Evolutionary conservation across 2,329 filamentous ascomycete genomes (phyloP).

Genomic region (Karstenula rhodostoma): DNA sequence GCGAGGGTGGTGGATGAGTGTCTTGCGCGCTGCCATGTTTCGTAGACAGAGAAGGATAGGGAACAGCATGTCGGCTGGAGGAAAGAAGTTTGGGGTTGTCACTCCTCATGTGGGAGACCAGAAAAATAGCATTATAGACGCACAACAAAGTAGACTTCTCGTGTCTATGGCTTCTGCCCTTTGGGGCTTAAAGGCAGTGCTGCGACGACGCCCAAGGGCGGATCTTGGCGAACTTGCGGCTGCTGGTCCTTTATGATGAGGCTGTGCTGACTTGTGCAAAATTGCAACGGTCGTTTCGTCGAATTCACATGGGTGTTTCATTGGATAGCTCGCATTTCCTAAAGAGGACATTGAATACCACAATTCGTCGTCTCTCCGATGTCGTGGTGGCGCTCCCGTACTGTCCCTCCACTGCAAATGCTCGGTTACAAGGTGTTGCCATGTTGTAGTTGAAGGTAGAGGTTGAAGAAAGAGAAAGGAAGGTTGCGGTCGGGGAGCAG

Average conservation of each 20-base stretch:
- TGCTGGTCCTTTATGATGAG: not conserved
- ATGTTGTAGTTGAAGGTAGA: no score
- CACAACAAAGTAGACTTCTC: no score
- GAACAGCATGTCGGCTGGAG: no score
- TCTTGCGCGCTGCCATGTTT: conserved; percentile 11
- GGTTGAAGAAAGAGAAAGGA: no score
- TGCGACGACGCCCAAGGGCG: not conserved
- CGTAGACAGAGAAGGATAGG: conserved; percentile 1
- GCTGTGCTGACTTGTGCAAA: not conserved
- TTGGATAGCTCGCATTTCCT: conserved; percentile 5
- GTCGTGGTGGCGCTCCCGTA: no score
- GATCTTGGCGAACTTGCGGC: not conserved
- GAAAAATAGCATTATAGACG: no score
- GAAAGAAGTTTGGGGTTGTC: no score
- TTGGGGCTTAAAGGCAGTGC: not conserved
- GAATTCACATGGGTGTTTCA: not conserved
- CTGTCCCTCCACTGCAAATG: no score
- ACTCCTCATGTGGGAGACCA: no score
- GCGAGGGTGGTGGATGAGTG: conserved; percentile 13
- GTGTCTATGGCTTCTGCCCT: no score
- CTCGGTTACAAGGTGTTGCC: no score
- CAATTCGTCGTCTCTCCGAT: not conserved
- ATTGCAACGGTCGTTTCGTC: not conserved
- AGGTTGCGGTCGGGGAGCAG: not conserved
- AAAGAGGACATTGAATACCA: not conserved